Evolutionary conservation across 2,329 filamentous ascomycete genomes (phyloP).

Genomic region (Talaromyces islandicus): DNA sequence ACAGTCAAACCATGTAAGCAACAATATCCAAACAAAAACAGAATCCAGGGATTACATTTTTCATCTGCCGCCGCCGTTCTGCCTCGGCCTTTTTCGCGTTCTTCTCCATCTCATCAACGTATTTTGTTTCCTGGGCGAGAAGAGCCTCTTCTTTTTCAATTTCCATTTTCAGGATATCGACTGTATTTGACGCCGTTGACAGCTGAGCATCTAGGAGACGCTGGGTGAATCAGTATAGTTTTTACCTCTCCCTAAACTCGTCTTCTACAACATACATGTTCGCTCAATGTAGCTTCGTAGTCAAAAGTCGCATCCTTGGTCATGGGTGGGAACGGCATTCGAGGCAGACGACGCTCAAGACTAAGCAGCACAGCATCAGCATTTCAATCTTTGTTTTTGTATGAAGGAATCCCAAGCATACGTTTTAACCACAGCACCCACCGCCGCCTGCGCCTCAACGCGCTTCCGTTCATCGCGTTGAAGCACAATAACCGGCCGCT

Average conservation of each 20-base stretch:
- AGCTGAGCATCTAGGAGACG: conserved; percentile 32
- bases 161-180: conserved; percentile 34
- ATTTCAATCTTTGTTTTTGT: neutral
- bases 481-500: conserved; percentile 38
- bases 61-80: conserved; percentile 34
- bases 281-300: conserved; percentile 37
- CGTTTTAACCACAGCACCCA: conserved; percentile 37
- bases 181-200: conserved; percentile 33
- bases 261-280: conserved; percentile 29
- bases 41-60: conserved; percentile 26
- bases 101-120: conserved; percentile 37
- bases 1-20: neutral
- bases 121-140: conserved; percentile 33
- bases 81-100: conserved; percentile 35
- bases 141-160: conserved; percentile 38
- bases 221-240: conserved; percentile 17
- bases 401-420: conserved; percentile 16
- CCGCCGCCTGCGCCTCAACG: conserved; percentile 36
- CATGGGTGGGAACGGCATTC: conserved; percentile 41
- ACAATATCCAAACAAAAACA: neutral
- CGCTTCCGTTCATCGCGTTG: conserved; percentile 37
- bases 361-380: conserved; percentile 16
- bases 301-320: conserved; percentile 39
- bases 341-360: conserved; percentile 35
- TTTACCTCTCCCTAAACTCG: neutral